phyloP scores from a whole-genome alignment of 78 protist species.

The Tieghemostelium lacteum region DNA sequence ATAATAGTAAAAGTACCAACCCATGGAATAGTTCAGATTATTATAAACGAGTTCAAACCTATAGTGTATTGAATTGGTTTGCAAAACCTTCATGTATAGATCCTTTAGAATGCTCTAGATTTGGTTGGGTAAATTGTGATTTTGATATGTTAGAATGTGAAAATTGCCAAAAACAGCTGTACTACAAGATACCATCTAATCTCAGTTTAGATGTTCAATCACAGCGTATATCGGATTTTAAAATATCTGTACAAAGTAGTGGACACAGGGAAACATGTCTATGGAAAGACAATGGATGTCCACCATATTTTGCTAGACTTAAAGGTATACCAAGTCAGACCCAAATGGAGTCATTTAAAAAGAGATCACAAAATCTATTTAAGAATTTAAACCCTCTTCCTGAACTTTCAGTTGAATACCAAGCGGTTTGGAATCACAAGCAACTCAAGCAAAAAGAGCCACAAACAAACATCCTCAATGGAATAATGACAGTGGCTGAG shows the following conservation, averaged over 20 bases:
- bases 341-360: slow-evolving; percentile 18
- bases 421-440: not conserved
- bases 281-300: slow-evolving; percentile 77
- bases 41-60: slow-evolving; percentile 38
- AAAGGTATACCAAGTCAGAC: slow-evolving; percentile 36
- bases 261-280: slow-evolving; percentile 68
- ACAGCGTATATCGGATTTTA: slow-evolving; percentile 24
- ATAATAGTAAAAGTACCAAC: not conserved
- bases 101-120: slow-evolving; percentile 67
- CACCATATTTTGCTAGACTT: slow-evolving; percentile 48
- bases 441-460: not conserved
- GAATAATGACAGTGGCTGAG: not conserved
- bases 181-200: slow-evolving; percentile 17
- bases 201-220: not conserved
- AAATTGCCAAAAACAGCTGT: slow-evolving; percentile 40
- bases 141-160: slow-evolving; percentile 68
- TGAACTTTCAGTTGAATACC: slow-evolving; percentile 11
- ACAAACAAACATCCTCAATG: not conserved
- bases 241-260: not conserved
- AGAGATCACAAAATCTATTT: slow-evolving; percentile 24
- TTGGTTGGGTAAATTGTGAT: slow-evolving; percentile 77
- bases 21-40: slow-evolving; percentile 65
- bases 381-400: slow-evolving; percentile 8
- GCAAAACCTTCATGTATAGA: slow-evolving; percentile 51
- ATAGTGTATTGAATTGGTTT: slow-evolving; percentile 48